Percentiles rank a stretch among this genome's conserved stretches.
phyloP scores from a whole-genome alignment of 2,329 filamentous ascomycete species.

The Cladosporium velox region DNA sequence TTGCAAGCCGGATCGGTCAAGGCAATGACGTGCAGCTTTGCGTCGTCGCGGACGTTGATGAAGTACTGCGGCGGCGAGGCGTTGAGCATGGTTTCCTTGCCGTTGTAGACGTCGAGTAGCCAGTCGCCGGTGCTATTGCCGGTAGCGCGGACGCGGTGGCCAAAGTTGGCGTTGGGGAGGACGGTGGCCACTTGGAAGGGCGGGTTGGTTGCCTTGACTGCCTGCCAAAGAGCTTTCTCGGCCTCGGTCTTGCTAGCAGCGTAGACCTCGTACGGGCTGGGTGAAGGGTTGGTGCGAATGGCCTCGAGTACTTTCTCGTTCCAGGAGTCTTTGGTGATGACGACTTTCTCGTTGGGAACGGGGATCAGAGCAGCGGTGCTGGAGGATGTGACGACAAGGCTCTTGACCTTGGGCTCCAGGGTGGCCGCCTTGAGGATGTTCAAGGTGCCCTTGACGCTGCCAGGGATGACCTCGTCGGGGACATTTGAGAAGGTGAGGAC shows the following conservation, averaged over 20 bases:
- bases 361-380: conserved; percentile 40
- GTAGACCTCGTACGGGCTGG: conserved; percentile 39
- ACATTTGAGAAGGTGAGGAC: conserved; percentile 43
- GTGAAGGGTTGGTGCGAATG: conserved; percentile 33
- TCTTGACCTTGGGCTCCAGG: conserved; percentile 44
- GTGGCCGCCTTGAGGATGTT: conserved; percentile 46
- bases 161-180: conserved; percentile 34
- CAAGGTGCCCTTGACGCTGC: conserved; percentile 37
- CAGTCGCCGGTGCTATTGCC: conserved; percentile 20
- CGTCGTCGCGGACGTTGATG: conserved; percentile 53
- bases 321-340: conserved; percentile 36
- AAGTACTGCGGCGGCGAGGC: conserved; percentile 36
- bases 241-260: conserved; percentile 50
- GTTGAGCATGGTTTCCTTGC: conserved; percentile 2
- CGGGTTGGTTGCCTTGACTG: conserved; percentile 46
- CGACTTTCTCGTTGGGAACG: conserved; percentile 38
- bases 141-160: conserved; percentile 18
- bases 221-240: conserved; percentile 52
- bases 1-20: conserved; percentile 49
- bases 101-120: conserved; percentile 1
- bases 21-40: conserved; percentile 56
- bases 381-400: conserved; percentile 47
- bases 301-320: conserved; percentile 34
- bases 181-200: conserved; percentile 48
- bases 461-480: conserved; percentile 47